These are phyloP conservation scores for Areca catechu DNA, from an alignment of 176 grass and related monocot species.

Conservation along the genomic window DNA sequence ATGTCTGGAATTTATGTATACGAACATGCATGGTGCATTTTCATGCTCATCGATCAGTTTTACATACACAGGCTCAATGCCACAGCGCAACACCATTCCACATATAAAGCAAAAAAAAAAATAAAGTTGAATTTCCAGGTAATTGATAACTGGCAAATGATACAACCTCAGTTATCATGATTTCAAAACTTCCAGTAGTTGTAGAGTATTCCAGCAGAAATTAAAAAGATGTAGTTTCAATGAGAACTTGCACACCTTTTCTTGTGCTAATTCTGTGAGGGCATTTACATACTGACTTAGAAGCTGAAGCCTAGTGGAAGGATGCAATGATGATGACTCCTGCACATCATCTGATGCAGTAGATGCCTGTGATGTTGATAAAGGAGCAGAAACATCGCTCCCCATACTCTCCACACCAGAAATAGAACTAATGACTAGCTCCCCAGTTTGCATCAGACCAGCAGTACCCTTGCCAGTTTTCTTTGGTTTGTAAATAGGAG, in stretches of 20 bases:
- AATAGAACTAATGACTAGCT: not conserved
- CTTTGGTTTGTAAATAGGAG: constrained; percentile 10
- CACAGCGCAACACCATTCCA: too few relatives aligned
- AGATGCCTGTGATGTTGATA: constrained; percentile 9
- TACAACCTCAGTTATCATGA: too few relatives aligned
- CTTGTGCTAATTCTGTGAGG: constrained; percentile 45
- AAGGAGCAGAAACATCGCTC: constrained; percentile 18
- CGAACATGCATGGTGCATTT: too few relatives aligned
- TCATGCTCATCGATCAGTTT: too few relatives aligned
- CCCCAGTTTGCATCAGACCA: constrained; percentile 27
- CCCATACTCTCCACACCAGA: constrained; percentile 10
- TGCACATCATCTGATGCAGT: constrained; percentile 26
- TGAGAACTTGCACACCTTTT: constrained; percentile 39
- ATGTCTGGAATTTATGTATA: too few relatives aligned
- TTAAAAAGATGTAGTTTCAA: constrained; percentile 8
- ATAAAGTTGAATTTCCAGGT: too few relatives aligned
- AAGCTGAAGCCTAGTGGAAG: constrained; percentile 34
- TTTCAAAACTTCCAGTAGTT: too few relatives aligned
- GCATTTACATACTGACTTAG: constrained; percentile 47
- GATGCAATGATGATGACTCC: constrained; percentile 24
- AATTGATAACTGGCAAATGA: too few relatives aligned
- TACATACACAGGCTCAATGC: too few relatives aligned
- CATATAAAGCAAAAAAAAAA: too few relatives aligned
- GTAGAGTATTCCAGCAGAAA: not conserved
- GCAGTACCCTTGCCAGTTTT: constrained; percentile 8